Percentiles rank a stretch among this genome's conserved stretches.
phyloP scores from a whole-genome alignment of 495 filamentous ascomycete genomes.

The Lindgomyces ingoldianus region DNA sequence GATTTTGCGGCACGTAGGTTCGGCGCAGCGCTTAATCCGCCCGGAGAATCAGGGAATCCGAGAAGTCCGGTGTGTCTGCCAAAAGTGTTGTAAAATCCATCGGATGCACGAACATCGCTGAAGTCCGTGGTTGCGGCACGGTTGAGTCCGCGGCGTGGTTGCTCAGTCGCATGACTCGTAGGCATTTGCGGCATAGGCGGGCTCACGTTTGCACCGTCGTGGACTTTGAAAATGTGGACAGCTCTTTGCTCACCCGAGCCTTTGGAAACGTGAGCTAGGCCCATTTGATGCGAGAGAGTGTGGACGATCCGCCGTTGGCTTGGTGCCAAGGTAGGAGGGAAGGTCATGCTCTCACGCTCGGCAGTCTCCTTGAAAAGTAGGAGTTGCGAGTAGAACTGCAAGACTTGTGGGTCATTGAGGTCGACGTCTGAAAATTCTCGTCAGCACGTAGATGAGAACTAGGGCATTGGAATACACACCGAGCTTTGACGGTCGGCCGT shows the following conservation, averaged over 20 bases:
- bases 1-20: slow-evolving; percentile 96
- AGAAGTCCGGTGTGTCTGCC: slow-evolving; percentile 77
- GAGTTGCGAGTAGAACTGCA: slow-evolving; percentile 85
- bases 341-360: slow-evolving; percentile 74
- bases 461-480: slow-evolving; percentile 50
- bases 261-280: slow-evolving; percentile 81
- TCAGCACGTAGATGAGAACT: slow-evolving; percentile 2
- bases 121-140: slow-evolving; percentile 98
- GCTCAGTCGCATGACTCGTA: slow-evolving; percentile 67
- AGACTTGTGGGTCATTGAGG: slow-evolving; percentile 85
- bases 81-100: slow-evolving; percentile 70
- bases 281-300: slow-evolving; percentile 93
- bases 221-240: slow-evolving; percentile 80
- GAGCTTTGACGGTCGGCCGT: slow-evolving; percentile 59
- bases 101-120: slow-evolving; percentile 77
- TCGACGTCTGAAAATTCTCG: slow-evolving; percentile 60
- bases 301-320: slow-evolving; percentile 86
- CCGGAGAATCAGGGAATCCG: slow-evolving; percentile 81
- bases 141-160: slow-evolving; percentile 77
- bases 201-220: slow-evolving; percentile 59
- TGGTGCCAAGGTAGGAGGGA: slow-evolving; percentile 76
- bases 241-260: slow-evolving; percentile 83
- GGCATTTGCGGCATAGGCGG: slow-evolving; percentile 63
- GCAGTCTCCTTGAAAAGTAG: slow-evolving; percentile 82
- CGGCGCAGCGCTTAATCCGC: slow-evolving; percentile 58